Evolutionary conservation across 345 rosid species (phyloP), one percentile per base, ranked within the genome.

Genomic region (Arabis alpina): DNA sequence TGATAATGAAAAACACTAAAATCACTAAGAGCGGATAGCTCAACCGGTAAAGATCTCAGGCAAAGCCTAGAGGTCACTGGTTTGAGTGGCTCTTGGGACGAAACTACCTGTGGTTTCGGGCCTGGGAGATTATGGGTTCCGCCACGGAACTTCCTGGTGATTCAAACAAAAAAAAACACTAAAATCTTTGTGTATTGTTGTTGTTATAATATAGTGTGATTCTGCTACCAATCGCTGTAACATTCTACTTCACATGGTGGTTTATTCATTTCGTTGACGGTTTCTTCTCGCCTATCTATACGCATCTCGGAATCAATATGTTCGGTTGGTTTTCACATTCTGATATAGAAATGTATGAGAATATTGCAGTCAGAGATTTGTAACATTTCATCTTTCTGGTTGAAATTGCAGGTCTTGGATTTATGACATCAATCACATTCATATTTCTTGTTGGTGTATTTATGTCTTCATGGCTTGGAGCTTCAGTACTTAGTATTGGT

Each of bases 221-320:
- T 69, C 59, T 89, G 25, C 84, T 87, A 63, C 96, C 91, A 10
- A 86, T 84, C 28, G 87, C 89, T 1, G 81, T 83, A 69, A 90
- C 96, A 68, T 83, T 90, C 86, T 86, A 84, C 70, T 67, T 81
- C 61, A 86, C 93, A 11, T 87, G 91, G 93, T 85, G 93, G 89
- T 87, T 87, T 71, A 83, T 87, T 77, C 83, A 78, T 66, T 84
- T 86, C 51, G 85, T 87, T 16, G 93, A 89, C 30, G 85, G 89
- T 13, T 82, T 86, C 80, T 88, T 88, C 81, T 86, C 96, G 28
- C 96, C 96, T 7, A 67, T 90, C 61, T 87, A 90, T 54, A 70
- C 82, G 0, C 93, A 82, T 62, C 84, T 90, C 11, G 93, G 93
- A 47, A 83, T 83, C 79, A 72, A 83, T 68, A 77, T 83, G 70